Conservation (phyloP, 768 basidiomycete genomes). For the Pleurotus pulmonarius region DNA sequence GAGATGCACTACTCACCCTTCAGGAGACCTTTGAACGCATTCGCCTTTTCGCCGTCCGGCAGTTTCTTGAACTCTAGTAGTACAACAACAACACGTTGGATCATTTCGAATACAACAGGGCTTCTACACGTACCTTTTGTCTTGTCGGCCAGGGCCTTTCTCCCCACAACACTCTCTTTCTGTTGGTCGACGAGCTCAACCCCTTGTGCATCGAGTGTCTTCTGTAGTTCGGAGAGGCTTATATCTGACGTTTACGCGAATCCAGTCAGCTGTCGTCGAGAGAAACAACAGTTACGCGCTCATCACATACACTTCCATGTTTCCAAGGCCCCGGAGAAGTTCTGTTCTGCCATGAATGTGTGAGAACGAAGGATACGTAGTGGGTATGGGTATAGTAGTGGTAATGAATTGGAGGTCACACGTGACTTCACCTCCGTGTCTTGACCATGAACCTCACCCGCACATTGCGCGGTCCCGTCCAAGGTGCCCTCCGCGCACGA, state of each 20-base stretch:
- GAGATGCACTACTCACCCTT: slow-evolving; percentile 52
- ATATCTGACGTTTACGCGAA: slow-evolving; percentile 51
- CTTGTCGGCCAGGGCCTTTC: slow-evolving; percentile 92
- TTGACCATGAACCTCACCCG: slow-evolving; percentile 10
- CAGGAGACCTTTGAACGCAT: slow-evolving; percentile 84
- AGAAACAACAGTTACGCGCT: background rate
- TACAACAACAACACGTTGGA: background rate
- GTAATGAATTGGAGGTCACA: background rate
- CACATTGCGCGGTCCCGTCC: background rate
- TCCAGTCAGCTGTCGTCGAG: background rate
- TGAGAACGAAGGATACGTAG: slow-evolving; percentile 7
- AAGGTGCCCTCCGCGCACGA: background rate
- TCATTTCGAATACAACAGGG: background rate
- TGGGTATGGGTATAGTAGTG: background rate
- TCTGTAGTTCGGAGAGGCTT: slow-evolving; percentile 86
- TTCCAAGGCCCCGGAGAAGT: slow-evolving; percentile 88
- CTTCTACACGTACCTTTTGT: slow-evolving; percentile 73
- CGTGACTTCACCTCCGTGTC: slow-evolving; percentile 12
- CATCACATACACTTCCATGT: slow-evolving; percentile 81
- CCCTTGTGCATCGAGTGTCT: slow-evolving; percentile 87
- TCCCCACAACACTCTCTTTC: slow-evolving; percentile 92
- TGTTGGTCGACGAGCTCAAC: slow-evolving; percentile 97
- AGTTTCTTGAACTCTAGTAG: slow-evolving; percentile 91
- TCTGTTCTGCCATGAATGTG: slow-evolving; percentile 51
- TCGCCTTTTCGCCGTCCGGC: slow-evolving; percentile 83